Percentiles rank a stretch among this genome's conserved stretches.
phyloP scores from a whole-genome alignment of 805 yeast genomes.

The Starmerella tilneyi region DNA sequence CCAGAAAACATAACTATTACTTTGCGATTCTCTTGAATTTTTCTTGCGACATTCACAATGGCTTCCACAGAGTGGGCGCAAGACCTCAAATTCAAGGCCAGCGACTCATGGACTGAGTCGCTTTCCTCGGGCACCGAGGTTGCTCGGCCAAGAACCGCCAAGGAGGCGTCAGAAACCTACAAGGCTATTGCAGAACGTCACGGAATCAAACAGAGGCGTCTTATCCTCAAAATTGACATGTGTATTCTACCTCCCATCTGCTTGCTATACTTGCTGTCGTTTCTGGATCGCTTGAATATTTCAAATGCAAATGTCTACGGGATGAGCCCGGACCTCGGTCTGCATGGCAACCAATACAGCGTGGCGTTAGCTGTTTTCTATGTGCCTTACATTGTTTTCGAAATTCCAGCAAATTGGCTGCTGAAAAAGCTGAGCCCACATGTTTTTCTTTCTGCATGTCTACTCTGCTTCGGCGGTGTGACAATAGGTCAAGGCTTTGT shows the following conservation, averaged over 20 bases:
- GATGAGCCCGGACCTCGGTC: slow-evolving; percentile 43
- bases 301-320: slow-evolving; percentile 73
- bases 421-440: slow-evolving; percentile 54
- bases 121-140: not conserved
- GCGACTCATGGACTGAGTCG: not conserved
- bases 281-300: slow-evolving; percentile 71
- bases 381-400: slow-evolving; percentile 56
- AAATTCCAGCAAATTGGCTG: slow-evolving; percentile 53
- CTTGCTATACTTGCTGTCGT: slow-evolving; percentile 60
- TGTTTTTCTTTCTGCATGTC: slow-evolving; percentile 49
- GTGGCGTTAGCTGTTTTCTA: slow-evolving; percentile 59
- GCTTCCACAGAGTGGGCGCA: no score
- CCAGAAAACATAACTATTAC: no score
- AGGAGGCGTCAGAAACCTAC: not conserved
- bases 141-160: not conserved
- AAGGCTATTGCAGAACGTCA: slow-evolving; percentile 12
- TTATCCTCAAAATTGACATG: slow-evolving; percentile 56
- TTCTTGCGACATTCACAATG: no score
- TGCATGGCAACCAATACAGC: slow-evolving; percentile 52
- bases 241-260: slow-evolving; percentile 71
- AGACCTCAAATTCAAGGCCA: not conserved
- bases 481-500: slow-evolving; percentile 59
- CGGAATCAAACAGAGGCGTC: slow-evolving; percentile 45
- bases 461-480: slow-evolving; percentile 53
- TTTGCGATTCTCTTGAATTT: no score